Base-by-base conservation (phyloP, 106 monocot genomes). In the Phalaenopsis aphrodite region DNA sequence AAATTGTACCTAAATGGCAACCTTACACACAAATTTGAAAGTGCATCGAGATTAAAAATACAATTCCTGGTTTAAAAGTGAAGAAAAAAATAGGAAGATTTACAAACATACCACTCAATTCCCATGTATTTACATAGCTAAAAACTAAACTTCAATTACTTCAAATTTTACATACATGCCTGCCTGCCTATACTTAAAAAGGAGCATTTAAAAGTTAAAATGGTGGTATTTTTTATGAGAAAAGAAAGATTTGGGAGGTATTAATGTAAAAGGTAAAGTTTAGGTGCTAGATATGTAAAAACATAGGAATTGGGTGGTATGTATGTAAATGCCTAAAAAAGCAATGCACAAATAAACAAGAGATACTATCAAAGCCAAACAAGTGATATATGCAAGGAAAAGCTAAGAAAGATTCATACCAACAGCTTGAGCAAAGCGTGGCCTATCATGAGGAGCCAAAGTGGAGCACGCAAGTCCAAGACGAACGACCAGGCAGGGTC, bases 401-500 rank as follows among this genome's bases (percentile, higher is more conserved):
- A 57, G 57, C 57, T 43, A 61, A 46, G 72, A 77, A 5, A 76
- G 39, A 72, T n/a, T 24, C 55, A 78, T 95, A 95, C 95, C 90
- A 77, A 93, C 45, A 77, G 98, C 98, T 80, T 94, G 98, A 52
- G 84, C 81, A 88, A 99, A 99, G 15, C 82, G 87, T 24, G 92
- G 91, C 71, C 92, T 90, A 75, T 94, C 92, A 71, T 83, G 75
- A 76, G 98, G 92, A 37, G 41, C 41, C 65, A 99, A 82, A 84
- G 17, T 88, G 79, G 89, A 87, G 83, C 88, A 92, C 78, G 98
- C 92, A 79, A 89, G 88, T 75, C 98, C 98, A 68, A 99, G 84
- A 67, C 98, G 88, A 75, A 99, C 86, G 77, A 99, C 77, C 75
- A 99, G 91, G 88, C 94, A 94, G 75, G 92, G 98, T 9, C 88